Evolutionary conservation across 495 filamentous ascomycete genomes (phyloP), one percentile per base, ranked within the genome.

Genomic region (Trichoderma parareesei): DNA sequence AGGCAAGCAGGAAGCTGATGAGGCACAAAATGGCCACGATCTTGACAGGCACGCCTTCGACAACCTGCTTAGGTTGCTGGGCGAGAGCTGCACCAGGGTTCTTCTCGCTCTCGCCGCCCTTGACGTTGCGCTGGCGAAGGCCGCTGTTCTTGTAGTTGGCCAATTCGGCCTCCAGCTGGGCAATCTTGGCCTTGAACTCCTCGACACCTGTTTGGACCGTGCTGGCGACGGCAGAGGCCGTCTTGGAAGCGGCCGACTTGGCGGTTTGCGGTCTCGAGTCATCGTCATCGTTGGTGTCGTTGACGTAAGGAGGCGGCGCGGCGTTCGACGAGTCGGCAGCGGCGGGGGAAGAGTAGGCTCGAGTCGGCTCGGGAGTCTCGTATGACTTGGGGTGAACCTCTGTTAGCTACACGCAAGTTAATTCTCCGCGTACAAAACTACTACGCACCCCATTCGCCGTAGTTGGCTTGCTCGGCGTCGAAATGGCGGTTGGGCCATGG

Each of bases 1-100:
- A 98, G 3, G 90, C 95, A 69, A 98, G 81, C 73, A 98, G 77
- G 78, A 98, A 98, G 77, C 90, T 88, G 65, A 93, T 66, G 74
- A 98, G 79, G 70, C 94, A 98, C 60, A 98, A 78, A 14, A 80
- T 81, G 33, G 94, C 94, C 62, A 89, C 89, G 62, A 91, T 83
- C 74, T 92, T 88, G 55, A 98, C 82, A 0, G 94, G 87, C n/a
- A 98, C 92, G 37, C 93, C 93, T 40, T 87, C 80, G 16, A 98
- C 92, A 37, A 91, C 93, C 41, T 87, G 80, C 48, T 85, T 85
- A 63, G 77, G 72, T 13, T 84, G 78, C 65, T 80, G 75, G 65
- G 83, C 75, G 5, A 81, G 76, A 49, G 82, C 78, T 27, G 74
- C 72, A 20, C 77, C 77, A n/a, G 79, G 69, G n/a, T 75, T 71